Evolutionary conservation across 176 grass and related monocot genomes (phyloP).

Genomic region (Cenchrus fungigraminus): DNA sequence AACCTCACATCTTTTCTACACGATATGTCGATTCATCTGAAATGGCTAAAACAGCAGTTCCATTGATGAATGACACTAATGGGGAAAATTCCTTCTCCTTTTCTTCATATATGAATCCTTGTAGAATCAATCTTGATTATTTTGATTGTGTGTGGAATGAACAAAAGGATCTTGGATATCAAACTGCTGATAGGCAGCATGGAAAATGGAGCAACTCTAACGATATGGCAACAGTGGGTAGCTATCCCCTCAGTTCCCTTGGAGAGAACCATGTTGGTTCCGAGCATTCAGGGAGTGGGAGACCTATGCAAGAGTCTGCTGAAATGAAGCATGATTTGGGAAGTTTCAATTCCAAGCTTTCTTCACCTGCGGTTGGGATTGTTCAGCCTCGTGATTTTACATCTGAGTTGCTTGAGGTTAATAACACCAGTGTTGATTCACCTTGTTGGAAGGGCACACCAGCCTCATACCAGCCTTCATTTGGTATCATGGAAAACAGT

Average conservation of each 20-base stretch:
- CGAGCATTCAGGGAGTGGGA: slow-evolving; percentile 27
- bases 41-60: slow-evolving; percentile 24
- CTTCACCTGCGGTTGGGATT: slow-evolving; percentile 37
- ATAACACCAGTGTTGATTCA: slow-evolving; percentile 62
- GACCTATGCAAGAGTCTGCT: slow-evolving; percentile 15
- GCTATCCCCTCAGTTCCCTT: slow-evolving; percentile 1
- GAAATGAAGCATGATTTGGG: slow-evolving; percentile 39
- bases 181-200: slow-evolving; percentile 36
- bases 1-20: slow-evolving; percentile 11
- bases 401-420: slow-evolving; percentile 39
- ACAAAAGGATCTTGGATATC: slow-evolving; percentile 43
- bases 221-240: background rate
- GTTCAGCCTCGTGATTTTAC: slow-evolving; percentile 38
- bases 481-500: slow-evolving; percentile 45
- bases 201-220: slow-evolving; percentile 17
- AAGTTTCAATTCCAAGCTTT: slow-evolving; percentile 21
- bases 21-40: slow-evolving; percentile 40
- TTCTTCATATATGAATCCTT: slow-evolving; percentile 59
- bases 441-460: slow-evolving; percentile 80
- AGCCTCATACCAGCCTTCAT: slow-evolving; percentile 40
- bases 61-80: slow-evolving; percentile 33
- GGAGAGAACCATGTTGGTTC: slow-evolving; percentile 8
- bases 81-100: slow-evolving; percentile 44
- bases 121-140: slow-evolving; percentile 63
- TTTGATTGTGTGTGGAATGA: slow-evolving; percentile 55